Evolutionary conservation across 352 stramenopile genomes (phyloP).

Genomic region (Nothophytophthora sp.): DNA sequence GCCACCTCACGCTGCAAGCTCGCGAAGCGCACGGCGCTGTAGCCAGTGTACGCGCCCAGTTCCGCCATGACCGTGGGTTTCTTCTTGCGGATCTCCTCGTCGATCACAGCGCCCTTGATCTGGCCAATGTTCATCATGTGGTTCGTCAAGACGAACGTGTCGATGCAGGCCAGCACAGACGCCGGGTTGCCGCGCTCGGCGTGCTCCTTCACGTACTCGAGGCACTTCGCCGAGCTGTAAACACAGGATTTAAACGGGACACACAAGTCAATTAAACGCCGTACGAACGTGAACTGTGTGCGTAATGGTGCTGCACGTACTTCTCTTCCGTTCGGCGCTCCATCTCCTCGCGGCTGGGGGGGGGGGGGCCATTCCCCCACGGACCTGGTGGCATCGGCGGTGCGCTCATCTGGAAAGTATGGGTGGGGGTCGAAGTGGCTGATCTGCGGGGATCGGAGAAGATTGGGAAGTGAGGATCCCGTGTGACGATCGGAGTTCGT

Average conservation of each 20-base stretch:
- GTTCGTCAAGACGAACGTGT: slow-evolving; percentile 26
- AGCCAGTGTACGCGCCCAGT: slow-evolving; percentile 40
- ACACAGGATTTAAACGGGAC: neutral
- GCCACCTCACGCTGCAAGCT: slow-evolving; percentile 35
- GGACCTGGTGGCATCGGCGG: no score
- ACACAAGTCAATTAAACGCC: no score
- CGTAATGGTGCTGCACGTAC: slow-evolving; percentile 1
- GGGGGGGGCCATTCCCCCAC: no score
- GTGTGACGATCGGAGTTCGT: no score
- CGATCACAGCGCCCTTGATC: slow-evolving; percentile 12
- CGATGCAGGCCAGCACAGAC: slow-evolving; percentile 36
- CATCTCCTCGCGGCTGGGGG: slow-evolving; percentile 14
- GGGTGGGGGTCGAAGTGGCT: no score
- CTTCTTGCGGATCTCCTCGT: slow-evolving; percentile 36
- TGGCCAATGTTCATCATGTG: slow-evolving; percentile 42
- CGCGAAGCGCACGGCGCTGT: slow-evolving; percentile 51
- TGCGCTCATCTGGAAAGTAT: no score
- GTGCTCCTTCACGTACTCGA: slow-evolving; percentile 38
- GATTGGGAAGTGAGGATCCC: no score
- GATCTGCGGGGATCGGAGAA: no score
- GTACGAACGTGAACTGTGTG: no score
- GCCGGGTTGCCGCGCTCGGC: slow-evolving; percentile 28
- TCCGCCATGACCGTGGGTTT: slow-evolving; percentile 44
- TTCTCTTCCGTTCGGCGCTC: slow-evolving; percentile 12
- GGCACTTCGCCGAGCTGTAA: slow-evolving; percentile 10